Evolutionary conservation across 495 filamentous ascomycete species (phyloP).

Genomic region (Venustampulla echinocandica): DNA sequence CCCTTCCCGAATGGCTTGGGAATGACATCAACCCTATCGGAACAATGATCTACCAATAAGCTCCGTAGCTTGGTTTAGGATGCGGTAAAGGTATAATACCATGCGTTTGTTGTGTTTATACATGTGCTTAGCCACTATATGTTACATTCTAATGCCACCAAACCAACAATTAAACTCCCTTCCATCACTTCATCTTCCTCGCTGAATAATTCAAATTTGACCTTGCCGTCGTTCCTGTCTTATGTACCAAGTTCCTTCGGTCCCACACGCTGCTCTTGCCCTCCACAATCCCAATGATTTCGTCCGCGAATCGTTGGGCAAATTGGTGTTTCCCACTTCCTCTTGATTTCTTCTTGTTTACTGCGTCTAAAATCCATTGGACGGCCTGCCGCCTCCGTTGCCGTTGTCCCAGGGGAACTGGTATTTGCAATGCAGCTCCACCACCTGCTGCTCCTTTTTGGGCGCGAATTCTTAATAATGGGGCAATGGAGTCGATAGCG

Average conservation of each 20-base stretch:
- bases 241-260: constrained; percentile 59
- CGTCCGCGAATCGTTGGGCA: constrained; percentile 73
- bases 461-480: constrained; percentile 66
- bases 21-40: no score
- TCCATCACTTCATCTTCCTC: constrained; percentile 13
- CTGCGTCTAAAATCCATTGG: constrained; percentile 78
- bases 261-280: constrained; percentile 81
- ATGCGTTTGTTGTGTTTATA: neutral
- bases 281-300: constrained; percentile 81
- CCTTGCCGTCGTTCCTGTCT: constrained; percentile 59
- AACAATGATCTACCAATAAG: neutral
- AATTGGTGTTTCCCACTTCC: constrained; percentile 56
- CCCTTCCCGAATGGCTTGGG: no score
- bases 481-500: constrained; percentile 94
- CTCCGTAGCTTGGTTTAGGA: neutral
- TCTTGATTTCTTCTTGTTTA: constrained; percentile 57
- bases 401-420: constrained; percentile 61
- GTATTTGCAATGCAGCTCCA: constrained; percentile 74
- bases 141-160: constrained; percentile 18
- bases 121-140: constrained; percentile 12
- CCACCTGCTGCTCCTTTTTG: constrained; percentile 77
- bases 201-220: constrained; percentile 51
- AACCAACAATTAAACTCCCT: no score
- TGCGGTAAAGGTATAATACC: neutral
- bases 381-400: constrained; percentile 73